Evolutionary conservation across 257 asterid genomes (phyloP).

Genomic region (Ballota nigra): DNA sequence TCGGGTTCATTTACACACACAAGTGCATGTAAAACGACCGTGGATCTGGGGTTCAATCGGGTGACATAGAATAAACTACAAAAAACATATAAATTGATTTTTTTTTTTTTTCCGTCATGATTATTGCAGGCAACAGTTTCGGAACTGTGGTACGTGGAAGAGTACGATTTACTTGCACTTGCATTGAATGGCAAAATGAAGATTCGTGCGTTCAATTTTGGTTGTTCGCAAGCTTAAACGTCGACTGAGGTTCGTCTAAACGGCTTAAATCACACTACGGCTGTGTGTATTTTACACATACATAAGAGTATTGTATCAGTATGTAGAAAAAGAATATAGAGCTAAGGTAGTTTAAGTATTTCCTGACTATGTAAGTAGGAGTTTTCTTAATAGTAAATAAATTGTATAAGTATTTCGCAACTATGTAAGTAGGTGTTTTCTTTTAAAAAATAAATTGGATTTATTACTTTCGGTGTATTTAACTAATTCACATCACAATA

Average conservation of each 20-base stretch:
- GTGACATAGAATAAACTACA: not conserved
- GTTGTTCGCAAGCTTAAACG: slow-evolving; percentile 42
- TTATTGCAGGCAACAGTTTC: slow-evolving; percentile 61
- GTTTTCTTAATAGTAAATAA: too few relatives aligned
- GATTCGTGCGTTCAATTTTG: slow-evolving; percentile 48
- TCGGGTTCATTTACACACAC: not conserved
- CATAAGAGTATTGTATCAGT: not conserved
- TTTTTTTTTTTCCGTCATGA: not conserved
- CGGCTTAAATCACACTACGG: not conserved
- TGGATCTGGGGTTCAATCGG: not conserved
- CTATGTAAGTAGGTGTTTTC: too few relatives aligned
- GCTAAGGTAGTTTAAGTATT: not conserved
- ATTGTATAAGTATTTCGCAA: not conserved
- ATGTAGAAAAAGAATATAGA: not conserved
- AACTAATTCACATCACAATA: not conserved
- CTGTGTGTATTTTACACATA: not conserved
- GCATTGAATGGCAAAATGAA: slow-evolving; percentile 82
- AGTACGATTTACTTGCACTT: slow-evolving; percentile 77
- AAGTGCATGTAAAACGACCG: not conserved
- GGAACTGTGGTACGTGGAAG: slow-evolving; percentile 97
- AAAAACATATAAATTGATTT: not conserved
- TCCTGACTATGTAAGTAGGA: too few relatives aligned
- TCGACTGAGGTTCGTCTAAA: not conserved
- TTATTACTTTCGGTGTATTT: not conserved
- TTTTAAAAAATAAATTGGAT: not conserved